Conservation (phyloP, 495 filamentous ascomycete species). For the Aspergillus homomorphus region DNA sequence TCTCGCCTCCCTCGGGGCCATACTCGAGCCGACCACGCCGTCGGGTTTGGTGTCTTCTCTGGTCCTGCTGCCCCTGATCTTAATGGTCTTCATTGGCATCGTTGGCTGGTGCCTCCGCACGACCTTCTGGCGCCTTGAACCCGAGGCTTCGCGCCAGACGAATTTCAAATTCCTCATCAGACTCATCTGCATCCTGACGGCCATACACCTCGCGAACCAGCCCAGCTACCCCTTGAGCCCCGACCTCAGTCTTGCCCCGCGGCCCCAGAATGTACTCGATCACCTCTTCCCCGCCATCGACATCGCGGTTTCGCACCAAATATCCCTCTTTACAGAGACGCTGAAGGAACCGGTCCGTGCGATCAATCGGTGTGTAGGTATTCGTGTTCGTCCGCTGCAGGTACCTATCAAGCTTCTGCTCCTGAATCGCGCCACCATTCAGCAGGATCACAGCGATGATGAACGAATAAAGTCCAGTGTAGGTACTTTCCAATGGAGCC, state of each 20-base stretch:
- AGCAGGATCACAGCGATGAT: constrained; percentile 72
- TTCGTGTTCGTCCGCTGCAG: constrained; percentile 74
- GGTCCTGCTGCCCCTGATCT: constrained; percentile 15
- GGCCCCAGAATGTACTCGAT: constrained; percentile 78
- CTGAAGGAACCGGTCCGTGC: constrained; percentile 71
- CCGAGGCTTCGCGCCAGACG: constrained; percentile 34
- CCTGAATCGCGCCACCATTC: constrained; percentile 67
- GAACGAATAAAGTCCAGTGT: constrained; percentile 76
- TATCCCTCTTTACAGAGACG: constrained; percentile 81
- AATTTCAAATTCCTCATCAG: constrained; percentile 36
- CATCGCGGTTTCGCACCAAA: constrained; percentile 66
- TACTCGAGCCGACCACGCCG: constrained; percentile 27
- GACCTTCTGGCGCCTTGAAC: constrained; percentile 10
- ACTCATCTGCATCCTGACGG: constrained; percentile 28
- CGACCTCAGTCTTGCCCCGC: constrained; percentile 83
- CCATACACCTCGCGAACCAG: constrained; percentile 64
- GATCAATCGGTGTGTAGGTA: constrained; percentile 68
- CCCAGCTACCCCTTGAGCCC: constrained; percentile 63
- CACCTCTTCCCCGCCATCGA: constrained; percentile 65
- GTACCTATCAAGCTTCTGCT: constrained; percentile 69
- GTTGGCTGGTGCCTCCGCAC: constrained; percentile 1
- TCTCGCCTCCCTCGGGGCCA: constrained; percentile 32
- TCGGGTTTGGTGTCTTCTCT: constrained; percentile 6
- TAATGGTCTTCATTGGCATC: constrained; percentile 18
- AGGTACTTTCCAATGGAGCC: constrained; percentile 70